phyloP scores from a whole-genome alignment of 202 grass and related monocot species.

The Panicum hallii region DNA sequence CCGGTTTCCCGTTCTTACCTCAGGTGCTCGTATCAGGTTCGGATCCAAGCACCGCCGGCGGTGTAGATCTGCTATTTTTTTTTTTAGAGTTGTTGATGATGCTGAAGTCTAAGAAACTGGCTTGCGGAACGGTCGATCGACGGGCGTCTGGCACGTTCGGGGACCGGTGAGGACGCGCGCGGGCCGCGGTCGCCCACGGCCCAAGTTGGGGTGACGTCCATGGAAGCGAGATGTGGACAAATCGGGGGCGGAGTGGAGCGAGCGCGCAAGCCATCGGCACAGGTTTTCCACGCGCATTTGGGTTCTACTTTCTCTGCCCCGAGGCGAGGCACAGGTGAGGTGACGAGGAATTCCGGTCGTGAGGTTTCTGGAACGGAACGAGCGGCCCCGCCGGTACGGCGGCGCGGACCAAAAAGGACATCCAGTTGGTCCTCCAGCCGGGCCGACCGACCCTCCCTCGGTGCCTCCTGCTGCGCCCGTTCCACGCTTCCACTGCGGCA shows the following conservation, averaged over 20 bases:
- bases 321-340: not conserved
- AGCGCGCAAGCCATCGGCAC: slow-evolving; percentile 4
- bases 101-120: not conserved
- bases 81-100: too few relatives aligned
- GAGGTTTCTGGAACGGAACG: slow-evolving; percentile 41
- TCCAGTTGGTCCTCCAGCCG: not conserved
- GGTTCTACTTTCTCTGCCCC: slow-evolving; percentile 10
- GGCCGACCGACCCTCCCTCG: not conserved
- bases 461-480: not conserved
- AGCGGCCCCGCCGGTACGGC: slow-evolving; percentile 12
- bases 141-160: not conserved
- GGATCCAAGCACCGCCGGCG: not conserved
- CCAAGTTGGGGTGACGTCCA: not conserved
- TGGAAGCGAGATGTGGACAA: slow-evolving; percentile 26
- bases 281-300: slow-evolving; percentile 53
- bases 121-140: not conserved
- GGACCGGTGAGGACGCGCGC: not conserved
- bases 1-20: not conserved
- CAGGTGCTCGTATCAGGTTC: not conserved
- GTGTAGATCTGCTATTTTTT: too few relatives aligned
- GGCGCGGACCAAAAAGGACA: slow-evolving; percentile 42
- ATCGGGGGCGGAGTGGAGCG: not conserved
- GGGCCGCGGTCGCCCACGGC: not conserved
- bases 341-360: slow-evolving; percentile 18
- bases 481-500: not conserved